Base-by-base conservation (phyloP, 139 green algal genomes). In the Haematococcus lacustris region DNA sequence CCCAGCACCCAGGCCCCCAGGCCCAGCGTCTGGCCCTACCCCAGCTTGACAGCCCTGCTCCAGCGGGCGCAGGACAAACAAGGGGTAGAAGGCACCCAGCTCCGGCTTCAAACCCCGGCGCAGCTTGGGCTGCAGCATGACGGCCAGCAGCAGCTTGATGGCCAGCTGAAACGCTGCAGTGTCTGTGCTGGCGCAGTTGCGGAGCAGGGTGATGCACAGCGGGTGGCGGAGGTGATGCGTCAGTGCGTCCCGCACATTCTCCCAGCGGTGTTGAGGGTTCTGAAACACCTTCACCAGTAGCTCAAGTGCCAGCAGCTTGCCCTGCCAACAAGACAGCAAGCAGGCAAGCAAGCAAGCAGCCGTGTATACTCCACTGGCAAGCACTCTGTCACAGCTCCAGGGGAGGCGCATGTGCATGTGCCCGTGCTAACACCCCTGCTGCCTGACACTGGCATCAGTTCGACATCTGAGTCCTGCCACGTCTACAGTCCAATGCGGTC, bases 301-400 rank as follows among this genome's bases (percentile, higher is more conserved):
- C 80, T 98, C 94, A 68, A 98, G 80, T 0, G 94, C 89, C 71
- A 98, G 82, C 73, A 96, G 84, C 86, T 96, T 96, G 47, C 91
- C 91, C 70, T 87, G 85, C 0, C 33, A n/a, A n/a, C n/a, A n/a
- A n/a, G n/a, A n/a, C n/a, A n/a, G n/a, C n/a, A n/a, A n/a, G n/a
- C n/a, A n/a, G n/a, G n/a, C n/a, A n/a, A n/a, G n/a, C n/a, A n/a
- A n/a, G n/a, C n/a, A n/a, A n/a, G n/a, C n/a, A n/a, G n/a, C n/a
- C n/a, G n/a, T n/a, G n/a, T n/a, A n/a, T n/a, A n/a, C n/a, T n/a
- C n/a, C n/a, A n/a, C n/a, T n/a, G n/a, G n/a, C n/a, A n/a, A n/a
- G n/a, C n/a, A n/a, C n/a, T n/a, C n/a, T n/a, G n/a, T n/a, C n/a
- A n/a, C n/a, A n/a, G n/a, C n/a, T n/a, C n/a, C n/a, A n/a, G n/a